phyloP scores from a whole-genome alignment of 2,329 filamentous ascomycete species.

The Diplocarpon rosae region DNA sequence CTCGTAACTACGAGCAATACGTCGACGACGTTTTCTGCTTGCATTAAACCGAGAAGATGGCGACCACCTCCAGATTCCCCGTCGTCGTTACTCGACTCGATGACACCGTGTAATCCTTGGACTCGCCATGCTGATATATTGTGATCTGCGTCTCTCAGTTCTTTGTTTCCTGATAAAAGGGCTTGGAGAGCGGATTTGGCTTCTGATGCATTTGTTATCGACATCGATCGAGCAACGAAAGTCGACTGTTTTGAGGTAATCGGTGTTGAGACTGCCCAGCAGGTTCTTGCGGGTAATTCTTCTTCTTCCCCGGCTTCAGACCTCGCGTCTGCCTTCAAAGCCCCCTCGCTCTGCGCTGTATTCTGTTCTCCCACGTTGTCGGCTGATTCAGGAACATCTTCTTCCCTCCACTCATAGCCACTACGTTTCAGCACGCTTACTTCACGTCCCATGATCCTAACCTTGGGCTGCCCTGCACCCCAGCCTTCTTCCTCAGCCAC shows the following conservation, averaged over 20 bases:
- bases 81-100: slow-evolving; percentile 36
- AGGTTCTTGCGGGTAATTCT: neutral
- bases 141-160: slow-evolving; percentile 44
- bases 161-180: slow-evolving; percentile 37
- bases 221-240: slow-evolving; percentile 44
- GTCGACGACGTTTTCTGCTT: slow-evolving; percentile 39
- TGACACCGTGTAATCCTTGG: slow-evolving; percentile 13
- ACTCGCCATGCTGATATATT: slow-evolving; percentile 33
- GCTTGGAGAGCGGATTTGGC: slow-evolving; percentile 35
- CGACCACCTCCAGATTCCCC: slow-evolving; percentile 50
- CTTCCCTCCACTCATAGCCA: slow-evolving; percentile 50
- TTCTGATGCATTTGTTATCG: slow-evolving; percentile 30
- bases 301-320: neutral
- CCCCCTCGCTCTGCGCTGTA: neutral
- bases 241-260: slow-evolving; percentile 43
- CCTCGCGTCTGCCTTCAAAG: neutral
- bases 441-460: slow-evolving; percentile 63
- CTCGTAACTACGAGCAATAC: slow-evolving; percentile 47
- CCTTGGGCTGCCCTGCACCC: slow-evolving; percentile 59
- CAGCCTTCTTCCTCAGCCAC: slow-evolving; percentile 60
- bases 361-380: neutral
- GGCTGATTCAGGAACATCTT: slow-evolving; percentile 1
- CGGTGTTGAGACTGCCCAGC: slow-evolving; percentile 42
- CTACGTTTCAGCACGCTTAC: slow-evolving; percentile 66
- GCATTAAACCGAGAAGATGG: slow-evolving; percentile 43